A percentile compares a stretch with the other conserved stretches of the same genome.
These are phyloP conservation scores for Phytophthora idaei DNA, from an alignment of 352 stramenopile species.

Conservation along the genomic window DNA sequence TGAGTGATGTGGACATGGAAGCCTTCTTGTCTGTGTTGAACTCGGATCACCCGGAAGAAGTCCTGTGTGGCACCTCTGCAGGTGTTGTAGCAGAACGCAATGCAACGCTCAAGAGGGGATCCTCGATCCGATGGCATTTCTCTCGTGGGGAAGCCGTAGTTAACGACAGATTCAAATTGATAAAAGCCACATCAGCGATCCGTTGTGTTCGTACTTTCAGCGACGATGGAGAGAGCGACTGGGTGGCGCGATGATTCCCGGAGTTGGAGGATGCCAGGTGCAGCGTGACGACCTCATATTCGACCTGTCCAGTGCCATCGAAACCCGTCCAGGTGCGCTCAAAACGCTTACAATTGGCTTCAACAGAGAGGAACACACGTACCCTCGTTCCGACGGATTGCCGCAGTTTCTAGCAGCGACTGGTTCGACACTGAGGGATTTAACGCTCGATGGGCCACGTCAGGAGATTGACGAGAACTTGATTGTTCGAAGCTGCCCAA, in stretches of 20 bases:
- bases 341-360: neutral
- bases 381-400: neutral
- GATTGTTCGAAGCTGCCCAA: constrained; percentile 6
- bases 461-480: constrained; percentile 6
- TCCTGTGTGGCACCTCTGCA: no score
- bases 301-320: neutral
- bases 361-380: neutral
- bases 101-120: no score
- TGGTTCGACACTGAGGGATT: neutral
- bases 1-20: no score
- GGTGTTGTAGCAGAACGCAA: no score
- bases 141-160: no score
- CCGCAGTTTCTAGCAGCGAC: neutral
- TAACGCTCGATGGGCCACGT: neutral
- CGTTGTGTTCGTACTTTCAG: no score
- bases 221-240: no score
- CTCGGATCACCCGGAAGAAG: no score
- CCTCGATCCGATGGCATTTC: no score
- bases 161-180: no score
- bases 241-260: neutral
- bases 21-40: no score
- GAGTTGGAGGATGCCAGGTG: neutral
- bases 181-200: no score
- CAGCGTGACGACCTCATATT: neutral
- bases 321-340: neutral